A percentile compares a stretch with the other conserved stretches of the same genome.
Evolutionary conservation across 495 filamentous ascomycete species (phyloP).

Genomic region (Lasiosphaeria hispida): DNA sequence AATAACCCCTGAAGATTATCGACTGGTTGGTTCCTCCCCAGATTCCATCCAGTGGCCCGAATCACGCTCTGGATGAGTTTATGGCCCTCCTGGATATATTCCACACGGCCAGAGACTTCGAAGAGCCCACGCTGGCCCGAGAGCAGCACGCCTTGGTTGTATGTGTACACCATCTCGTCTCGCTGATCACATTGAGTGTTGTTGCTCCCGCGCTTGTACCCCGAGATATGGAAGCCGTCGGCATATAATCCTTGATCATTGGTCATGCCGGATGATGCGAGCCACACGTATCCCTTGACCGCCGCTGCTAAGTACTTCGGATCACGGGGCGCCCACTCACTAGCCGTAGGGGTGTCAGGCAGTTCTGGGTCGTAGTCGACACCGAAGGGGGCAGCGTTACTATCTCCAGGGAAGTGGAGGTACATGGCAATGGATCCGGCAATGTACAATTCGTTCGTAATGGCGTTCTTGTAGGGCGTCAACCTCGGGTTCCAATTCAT

Average conservation of each 20-base stretch:
- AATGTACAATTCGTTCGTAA: constrained; percentile 92
- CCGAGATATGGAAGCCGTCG: constrained; percentile 88
- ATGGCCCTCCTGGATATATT: constrained; percentile 79
- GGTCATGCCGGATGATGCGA: constrained; percentile 75
- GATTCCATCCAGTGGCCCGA: constrained; percentile 70
- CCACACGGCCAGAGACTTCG: constrained; percentile 61
- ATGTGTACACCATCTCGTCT: constrained; percentile 89
- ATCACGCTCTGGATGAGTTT: constrained; percentile 68
- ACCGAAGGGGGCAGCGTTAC: constrained; percentile 66
- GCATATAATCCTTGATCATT: constrained; percentile 74
- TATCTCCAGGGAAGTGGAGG: constrained; percentile 80
- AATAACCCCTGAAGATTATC: constrained; percentile 23
- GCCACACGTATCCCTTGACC: constrained; percentile 77
- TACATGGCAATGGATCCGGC: constrained; percentile 87
- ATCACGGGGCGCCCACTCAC: constrained; percentile 51
- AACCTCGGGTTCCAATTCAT: constrained; percentile 90
- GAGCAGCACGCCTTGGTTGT: constrained; percentile 95
- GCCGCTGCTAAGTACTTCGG: constrained; percentile 67
- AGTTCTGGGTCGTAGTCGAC: too few relatives aligned
- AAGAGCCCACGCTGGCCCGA: constrained; percentile 80
- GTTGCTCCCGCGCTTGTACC: constrained; percentile 50
- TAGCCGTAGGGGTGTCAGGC: neutral
- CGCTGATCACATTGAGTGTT: constrained; percentile 71
- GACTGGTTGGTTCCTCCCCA: constrained; percentile 34
- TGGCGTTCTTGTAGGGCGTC: constrained; percentile 91